Evolutionary conservation across 1,139 yeast genomes (phyloP), one percentile per base, ranked within the genome.

Genomic region (Groenewaldozyma auringiensis): DNA sequence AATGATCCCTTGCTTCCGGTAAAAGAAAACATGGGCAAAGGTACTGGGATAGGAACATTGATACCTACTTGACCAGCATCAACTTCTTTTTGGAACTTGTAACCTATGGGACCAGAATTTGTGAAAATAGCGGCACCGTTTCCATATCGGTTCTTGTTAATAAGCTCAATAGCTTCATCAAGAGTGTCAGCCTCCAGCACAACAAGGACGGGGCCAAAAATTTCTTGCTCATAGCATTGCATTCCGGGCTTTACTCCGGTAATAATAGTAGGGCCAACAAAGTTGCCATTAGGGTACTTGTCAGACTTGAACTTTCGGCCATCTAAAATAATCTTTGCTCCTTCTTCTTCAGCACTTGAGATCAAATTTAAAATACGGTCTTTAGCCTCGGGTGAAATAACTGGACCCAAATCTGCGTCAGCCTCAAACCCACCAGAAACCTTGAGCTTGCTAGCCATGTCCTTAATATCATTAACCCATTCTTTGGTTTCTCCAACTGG

Each of bases 41-140:
- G 89, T 18, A 83, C 92, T n/a, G 89, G 92, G 53, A 83, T 83
- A 22, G 92, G 89, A 42, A 83, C 87, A 57, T 83, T 83, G 58
- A 83, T 74, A 50, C 92, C 92, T 47, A 83, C 84, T 66, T 83
- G 89, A 22, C 92, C 92, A 49, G 82, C 79, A 50, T 81, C 84
- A 50, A 82, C 77, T 56, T 78, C 75, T 67, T 77, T 79, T 60
- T 76, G 80, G 71, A 82, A 83, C 62, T 78, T 78, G 66, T 81
- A 82, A 1, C 85, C 83, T 20, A 78, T 71, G 21, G 83, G 71
- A 16, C 92, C 92, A 1, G 83, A 77, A 31, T 74, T 69, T 18
- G 92, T 83, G 70, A 82, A 83, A 51, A 83, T 66, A 13, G 88
- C 75, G 34, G 78, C 79, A 48, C 92, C 92, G 59, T 83, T 83